Conservation (phyloP, 805 yeast species). For the Yamadazyma akitaensis region DNA sequence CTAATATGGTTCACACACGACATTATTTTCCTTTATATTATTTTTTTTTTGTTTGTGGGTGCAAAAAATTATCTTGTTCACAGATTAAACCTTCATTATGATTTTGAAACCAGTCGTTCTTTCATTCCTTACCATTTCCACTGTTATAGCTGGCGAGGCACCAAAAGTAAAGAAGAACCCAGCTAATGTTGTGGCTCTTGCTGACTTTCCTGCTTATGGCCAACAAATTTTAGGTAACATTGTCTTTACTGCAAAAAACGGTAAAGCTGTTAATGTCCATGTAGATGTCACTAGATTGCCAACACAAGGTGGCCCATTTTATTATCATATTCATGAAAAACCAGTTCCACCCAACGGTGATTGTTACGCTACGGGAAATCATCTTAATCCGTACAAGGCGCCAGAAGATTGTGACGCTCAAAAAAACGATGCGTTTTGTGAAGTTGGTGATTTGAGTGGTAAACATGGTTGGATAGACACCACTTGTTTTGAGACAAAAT, state of each 20-base stretch:
- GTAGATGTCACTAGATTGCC: constrained; percentile 73
- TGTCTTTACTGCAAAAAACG: constrained; percentile 53
- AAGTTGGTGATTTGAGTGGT: constrained; percentile 75
- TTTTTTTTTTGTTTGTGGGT: not conserved
- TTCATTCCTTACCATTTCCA: constrained; percentile 6
- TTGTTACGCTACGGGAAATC: constrained; percentile 55
- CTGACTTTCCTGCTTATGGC: constrained; percentile 50
- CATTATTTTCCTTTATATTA: not conserved
- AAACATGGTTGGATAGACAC: constrained; percentile 72
- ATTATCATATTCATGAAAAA: constrained; percentile 63
- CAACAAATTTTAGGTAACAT: constrained; percentile 48
- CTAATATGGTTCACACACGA: constrained; percentile 1
- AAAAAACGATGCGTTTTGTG: constrained; percentile 54
- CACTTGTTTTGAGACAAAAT: constrained; percentile 63
- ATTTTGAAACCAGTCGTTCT: constrained; percentile 5
- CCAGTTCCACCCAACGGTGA: constrained; percentile 46
- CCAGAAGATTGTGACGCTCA: constrained; percentile 48
- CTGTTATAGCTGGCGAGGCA: constrained; percentile 40
- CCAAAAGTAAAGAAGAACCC: constrained; percentile 52
- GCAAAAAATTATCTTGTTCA: not conserved
- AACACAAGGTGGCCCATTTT: constrained; percentile 61
- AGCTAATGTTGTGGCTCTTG: constrained; percentile 50
- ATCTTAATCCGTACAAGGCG: constrained; percentile 65
- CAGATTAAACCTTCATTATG: constrained; percentile 4
- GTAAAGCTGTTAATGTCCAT: constrained; percentile 61